Base-by-base conservation (phyloP, 495 filamentous ascomycete genomes). In the Aspergillus heteromorphus region DNA sequence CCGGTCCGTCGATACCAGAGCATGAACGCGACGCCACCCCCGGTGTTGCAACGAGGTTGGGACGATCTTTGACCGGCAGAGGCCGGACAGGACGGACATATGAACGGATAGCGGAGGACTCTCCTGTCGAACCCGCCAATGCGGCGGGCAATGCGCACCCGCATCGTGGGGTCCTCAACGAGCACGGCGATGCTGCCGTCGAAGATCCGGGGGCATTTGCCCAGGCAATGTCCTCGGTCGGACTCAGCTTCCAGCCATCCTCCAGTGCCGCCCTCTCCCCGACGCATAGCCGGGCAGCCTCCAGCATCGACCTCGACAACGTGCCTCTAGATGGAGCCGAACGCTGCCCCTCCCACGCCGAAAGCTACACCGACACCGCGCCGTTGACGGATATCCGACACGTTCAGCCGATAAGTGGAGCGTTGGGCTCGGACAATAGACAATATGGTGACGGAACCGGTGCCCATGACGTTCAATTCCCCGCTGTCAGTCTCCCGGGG, bases 321-420 rank as follows among this genome's bases (percentile, higher is more conserved):
- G 55, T 70, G 1, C 69, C 65, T 23, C 54, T 73, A 42, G 65
- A 68, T 54, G 69, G 67, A 9, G 53, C 60, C 18, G 80, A 83
- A 21, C 69, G 76, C 51, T 87, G 85, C 54, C 74, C 83, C 43
- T 66, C 73, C 19, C 67, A 69, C 16, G 62, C 69, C 45, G 60
- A 64, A 23, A 60, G 63, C 18, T 86, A 91, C 60, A 83, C 83
- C 23, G 90, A 96, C 61, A 79, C 75, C 6, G 79, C 82, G 30
- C 84, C 82, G 51, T 74, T 93, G 57, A 89, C 87, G 20, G 74
- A 82, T 58, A 64, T 72, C 29, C 71, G 65, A 55, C 77, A 79
- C 54, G 64, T 83, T 14, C 86, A 89, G 65, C 87, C 87, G 40
- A 86, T 92, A 25, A 79, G 79, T 55, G 85, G 87, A 41, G 76